These are phyloP conservation scores for Aquanectria penicillioides DNA, from an alignment of 2,329 filamentous ascomycete genomes.

Conservation along the genomic window DNA sequence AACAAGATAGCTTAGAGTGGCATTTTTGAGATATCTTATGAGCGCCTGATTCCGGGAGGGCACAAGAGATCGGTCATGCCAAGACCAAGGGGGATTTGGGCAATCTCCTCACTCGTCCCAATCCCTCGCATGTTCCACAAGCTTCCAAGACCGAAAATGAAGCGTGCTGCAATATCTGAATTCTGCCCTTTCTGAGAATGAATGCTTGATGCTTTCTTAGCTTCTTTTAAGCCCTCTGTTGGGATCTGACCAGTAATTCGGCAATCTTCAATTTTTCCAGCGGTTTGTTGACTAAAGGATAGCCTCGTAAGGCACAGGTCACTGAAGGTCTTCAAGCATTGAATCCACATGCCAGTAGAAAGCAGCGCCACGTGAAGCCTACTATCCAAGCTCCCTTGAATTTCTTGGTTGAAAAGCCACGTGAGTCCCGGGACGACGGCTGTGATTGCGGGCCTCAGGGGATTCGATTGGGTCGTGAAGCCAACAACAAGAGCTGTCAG, in stretches of 20 bases:
- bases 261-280: not conserved
- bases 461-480: conserved; percentile 8
- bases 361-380: conserved; percentile 30
- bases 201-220: not conserved
- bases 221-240: not conserved
- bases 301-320: conserved; percentile 26
- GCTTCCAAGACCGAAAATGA: conserved; percentile 18
- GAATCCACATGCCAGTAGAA: conserved; percentile 33
- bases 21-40: conserved; percentile 19
- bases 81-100: conserved; percentile 20
- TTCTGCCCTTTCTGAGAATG: not conserved
- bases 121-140: conserved; percentile 33
- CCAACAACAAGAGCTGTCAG: conserved; percentile 19
- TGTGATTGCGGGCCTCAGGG: not conserved
- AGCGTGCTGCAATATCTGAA: not conserved
- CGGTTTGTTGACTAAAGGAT: not conserved
- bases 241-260: not conserved
- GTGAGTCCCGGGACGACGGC: conserved; percentile 10
- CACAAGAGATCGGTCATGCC: not conserved
- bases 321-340: conserved; percentile 27
- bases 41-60: conserved; percentile 19
- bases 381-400: conserved; percentile 15
- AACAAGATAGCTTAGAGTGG: conserved; percentile 18
- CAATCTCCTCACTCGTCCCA: conserved; percentile 16
- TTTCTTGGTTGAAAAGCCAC: conserved; percentile 22